Percentiles rank a stretch among this genome's conserved stretches.
phyloP scores from a whole-genome alignment of 495 filamentous ascomycete genomes.

The Collariella sp. region DNA sequence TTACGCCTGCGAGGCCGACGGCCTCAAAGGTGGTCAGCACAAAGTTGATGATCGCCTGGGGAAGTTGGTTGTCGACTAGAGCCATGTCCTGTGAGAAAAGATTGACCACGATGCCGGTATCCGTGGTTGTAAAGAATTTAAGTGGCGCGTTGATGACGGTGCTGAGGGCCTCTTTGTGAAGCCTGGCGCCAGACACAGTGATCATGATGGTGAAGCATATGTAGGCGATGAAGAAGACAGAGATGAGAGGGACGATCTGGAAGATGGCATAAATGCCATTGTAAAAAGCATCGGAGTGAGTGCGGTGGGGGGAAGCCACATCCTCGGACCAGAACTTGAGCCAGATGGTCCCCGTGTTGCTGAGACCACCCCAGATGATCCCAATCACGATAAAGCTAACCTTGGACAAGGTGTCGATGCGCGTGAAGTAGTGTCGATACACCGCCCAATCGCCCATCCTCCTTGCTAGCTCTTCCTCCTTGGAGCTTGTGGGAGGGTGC shows the following conservation, averaged over 20 bases:
- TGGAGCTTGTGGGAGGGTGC: background rate
- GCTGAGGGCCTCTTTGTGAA: slow-evolving; percentile 16
- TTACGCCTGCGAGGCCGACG: slow-evolving; percentile 23
- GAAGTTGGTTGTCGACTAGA: slow-evolving; percentile 21
- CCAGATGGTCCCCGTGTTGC: slow-evolving; percentile 20
- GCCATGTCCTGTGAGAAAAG: slow-evolving; percentile 35
- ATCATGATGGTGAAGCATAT: slow-evolving; percentile 16
- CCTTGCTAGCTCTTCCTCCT: slow-evolving; percentile 1
- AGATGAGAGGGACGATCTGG: slow-evolving; percentile 13
- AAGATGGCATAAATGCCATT: slow-evolving; percentile 20
- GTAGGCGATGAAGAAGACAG: slow-evolving; percentile 8
- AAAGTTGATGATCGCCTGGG: slow-evolving; percentile 16
- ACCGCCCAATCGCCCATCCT: slow-evolving; percentile 17
- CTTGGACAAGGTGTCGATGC: slow-evolving; percentile 5
- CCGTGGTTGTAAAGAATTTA: slow-evolving; percentile 20
- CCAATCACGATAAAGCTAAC: slow-evolving; percentile 1
- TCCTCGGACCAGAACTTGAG: slow-evolving; percentile 24
- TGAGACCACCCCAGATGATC: slow-evolving; percentile 12
- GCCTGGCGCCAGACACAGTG: slow-evolving; percentile 7
- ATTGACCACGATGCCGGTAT: slow-evolving; percentile 25
- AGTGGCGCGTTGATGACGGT: slow-evolving; percentile 22
- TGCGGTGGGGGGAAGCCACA: slow-evolving; percentile 2
- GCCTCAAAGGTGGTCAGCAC: background rate
- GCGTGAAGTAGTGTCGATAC: slow-evolving; percentile 20
- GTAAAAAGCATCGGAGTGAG: slow-evolving; percentile 19